Conservation (phyloP, 2,329 filamentous ascomycete species). For the Xylaria sp. region DNA sequence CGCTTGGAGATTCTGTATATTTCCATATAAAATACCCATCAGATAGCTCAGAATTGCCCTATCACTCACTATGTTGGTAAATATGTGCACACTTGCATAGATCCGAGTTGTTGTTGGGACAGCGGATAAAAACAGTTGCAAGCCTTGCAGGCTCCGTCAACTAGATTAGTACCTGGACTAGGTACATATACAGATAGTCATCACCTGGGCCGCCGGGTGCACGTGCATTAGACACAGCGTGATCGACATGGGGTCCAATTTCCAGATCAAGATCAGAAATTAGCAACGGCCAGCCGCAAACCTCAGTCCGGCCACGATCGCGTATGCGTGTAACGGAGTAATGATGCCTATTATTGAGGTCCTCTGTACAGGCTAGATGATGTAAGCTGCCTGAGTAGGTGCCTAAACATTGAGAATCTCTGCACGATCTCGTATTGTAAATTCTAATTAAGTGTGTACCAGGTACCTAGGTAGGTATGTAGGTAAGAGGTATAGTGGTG, state of each 20-base stretch:
- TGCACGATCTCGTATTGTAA: neutral
- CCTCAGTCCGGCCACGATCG: slow-evolving; percentile 5
- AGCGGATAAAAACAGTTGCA: slow-evolving; percentile 2
- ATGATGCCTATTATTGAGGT: neutral
- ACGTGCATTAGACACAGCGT: slow-evolving; percentile 20
- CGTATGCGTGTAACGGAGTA: neutral
- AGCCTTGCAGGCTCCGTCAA: slow-evolving; percentile 9
- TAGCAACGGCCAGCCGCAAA: slow-evolving; percentile 28
- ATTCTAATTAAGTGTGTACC: too few relatives aligned
- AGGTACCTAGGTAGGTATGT: too few relatives aligned
- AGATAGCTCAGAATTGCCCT: neutral
- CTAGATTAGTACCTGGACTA: neutral
- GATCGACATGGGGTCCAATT: slow-evolving; percentile 35
- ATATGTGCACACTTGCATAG: too few relatives aligned
- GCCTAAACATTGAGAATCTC: too few relatives aligned
- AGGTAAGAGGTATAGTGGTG: too few relatives aligned
- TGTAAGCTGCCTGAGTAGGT: too few relatives aligned
- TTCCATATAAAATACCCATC: neutral
- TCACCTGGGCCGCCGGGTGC: slow-evolving; percentile 3
- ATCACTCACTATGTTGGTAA: neutral
- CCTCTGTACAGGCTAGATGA: too few relatives aligned
- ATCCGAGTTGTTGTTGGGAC: slow-evolving; percentile 3
- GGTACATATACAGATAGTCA: slow-evolving; percentile 1
- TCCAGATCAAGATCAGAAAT: slow-evolving; percentile 35
- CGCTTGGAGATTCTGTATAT: neutral